Conservation (phyloP, 148 eudicot genomes). For the Spergularia marina region DNA sequence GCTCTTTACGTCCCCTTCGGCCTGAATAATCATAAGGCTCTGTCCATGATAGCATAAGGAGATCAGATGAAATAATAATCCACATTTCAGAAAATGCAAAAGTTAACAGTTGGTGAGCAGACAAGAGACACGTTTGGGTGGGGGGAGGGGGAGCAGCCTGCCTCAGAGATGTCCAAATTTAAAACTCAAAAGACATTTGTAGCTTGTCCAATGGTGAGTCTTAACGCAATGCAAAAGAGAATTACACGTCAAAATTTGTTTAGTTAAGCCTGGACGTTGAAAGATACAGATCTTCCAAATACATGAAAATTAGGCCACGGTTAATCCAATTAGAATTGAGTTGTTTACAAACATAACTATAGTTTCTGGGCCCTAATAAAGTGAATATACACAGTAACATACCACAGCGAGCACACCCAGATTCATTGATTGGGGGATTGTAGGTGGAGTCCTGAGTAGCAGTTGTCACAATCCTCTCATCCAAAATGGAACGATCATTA, state of each 20-base stretch:
- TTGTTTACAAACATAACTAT: background rate
- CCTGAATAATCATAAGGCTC: slow-evolving; percentile 83
- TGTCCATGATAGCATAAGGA: slow-evolving; percentile 32
- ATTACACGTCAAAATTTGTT: background rate
- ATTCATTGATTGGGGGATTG: slow-evolving; percentile 61
- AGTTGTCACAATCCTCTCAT: slow-evolving; percentile 41
- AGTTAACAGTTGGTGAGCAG: background rate
- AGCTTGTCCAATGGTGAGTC: background rate
- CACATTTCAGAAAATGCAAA: slow-evolving; percentile 4
- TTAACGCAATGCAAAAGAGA: background rate
- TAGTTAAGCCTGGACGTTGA: background rate
- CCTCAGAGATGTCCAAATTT: background rate
- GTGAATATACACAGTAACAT: slow-evolving; percentile 24
- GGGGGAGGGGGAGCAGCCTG: background rate
- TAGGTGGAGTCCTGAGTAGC: slow-evolving; percentile 41
- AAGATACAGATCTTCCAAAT: background rate
- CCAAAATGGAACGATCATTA: slow-evolving; percentile 38
- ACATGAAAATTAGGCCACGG: background rate
- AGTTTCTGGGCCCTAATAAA: background rate
- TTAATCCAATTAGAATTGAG: background rate
- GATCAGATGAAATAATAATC: slow-evolving; percentile 6
- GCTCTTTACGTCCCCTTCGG: slow-evolving; percentile 86
- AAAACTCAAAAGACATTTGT: background rate
- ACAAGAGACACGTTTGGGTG: background rate
- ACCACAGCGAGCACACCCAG: slow-evolving; percentile 99